Conservation (phyloP, 257 asterid genomes). For the Cruciata laevipes region DNA sequence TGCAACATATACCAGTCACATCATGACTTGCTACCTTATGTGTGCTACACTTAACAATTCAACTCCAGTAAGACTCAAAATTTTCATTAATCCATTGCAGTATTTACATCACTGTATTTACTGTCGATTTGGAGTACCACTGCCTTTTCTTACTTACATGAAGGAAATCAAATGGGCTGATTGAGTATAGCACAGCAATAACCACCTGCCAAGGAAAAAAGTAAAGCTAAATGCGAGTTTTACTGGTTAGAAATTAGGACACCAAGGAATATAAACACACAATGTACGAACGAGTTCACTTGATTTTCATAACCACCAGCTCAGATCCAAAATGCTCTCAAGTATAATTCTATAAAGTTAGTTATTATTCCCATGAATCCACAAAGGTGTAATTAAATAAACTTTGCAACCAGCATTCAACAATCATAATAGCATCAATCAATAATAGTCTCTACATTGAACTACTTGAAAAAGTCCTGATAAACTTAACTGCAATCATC, state of each 20-base stretch:
- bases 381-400: background rate
- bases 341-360: background rate
- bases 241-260: background rate
- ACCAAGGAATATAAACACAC: background rate
- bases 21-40: background rate
- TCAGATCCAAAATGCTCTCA: background rate
- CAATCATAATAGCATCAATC: background rate
- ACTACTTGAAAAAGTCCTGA: slow-evolving; percentile 10
- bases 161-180: slow-evolving; percentile 64
- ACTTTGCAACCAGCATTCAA: background rate
- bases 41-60: background rate
- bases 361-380: background rate
- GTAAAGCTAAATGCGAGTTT: background rate
- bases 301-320: background rate
- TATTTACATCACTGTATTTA: background rate
- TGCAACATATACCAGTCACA: background rate
- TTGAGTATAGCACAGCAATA: slow-evolving; percentile 53
- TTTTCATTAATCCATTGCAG: background rate
- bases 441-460: background rate
- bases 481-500: slow-evolving; percentile 59
- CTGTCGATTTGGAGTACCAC: background rate
- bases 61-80: background rate
- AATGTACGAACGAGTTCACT: background rate
- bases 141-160: slow-evolving; percentile 39
- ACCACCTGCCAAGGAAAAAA: slow-evolving; percentile 41